Evolutionary conservation across 441 rosid genomes (phyloP).

Genomic region (Isatis lusitanica): DNA sequence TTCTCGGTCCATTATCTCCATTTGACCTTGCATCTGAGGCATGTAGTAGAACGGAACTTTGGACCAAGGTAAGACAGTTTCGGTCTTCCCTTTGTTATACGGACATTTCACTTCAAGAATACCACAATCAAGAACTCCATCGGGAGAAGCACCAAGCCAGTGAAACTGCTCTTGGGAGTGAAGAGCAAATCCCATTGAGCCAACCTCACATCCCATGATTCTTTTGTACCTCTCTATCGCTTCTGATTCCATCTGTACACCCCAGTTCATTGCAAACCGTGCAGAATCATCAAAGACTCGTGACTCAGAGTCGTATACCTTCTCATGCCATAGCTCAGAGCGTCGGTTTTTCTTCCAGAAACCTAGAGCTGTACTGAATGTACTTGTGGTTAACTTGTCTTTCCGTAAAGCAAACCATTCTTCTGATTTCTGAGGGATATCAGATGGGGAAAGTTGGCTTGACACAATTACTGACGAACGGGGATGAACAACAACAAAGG

Average conservation of each 20-base stretch:
- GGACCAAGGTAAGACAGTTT: constrained; percentile 78
- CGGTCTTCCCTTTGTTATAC: constrained; percentile 89
- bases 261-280: constrained; percentile 85
- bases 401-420: constrained; percentile 91
- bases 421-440: constrained; percentile 80
- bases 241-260: constrained; percentile 70
- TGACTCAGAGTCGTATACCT: constrained; percentile 57
- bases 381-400: constrained; percentile 87
- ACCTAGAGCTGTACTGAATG: constrained; percentile 91
- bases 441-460: constrained; percentile 49
- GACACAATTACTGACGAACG: constrained; percentile 48
- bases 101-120: constrained; percentile 94
- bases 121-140: constrained; percentile 84
- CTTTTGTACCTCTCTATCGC: constrained; percentile 74
- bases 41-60: constrained; percentile 85
- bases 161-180: constrained; percentile 59
- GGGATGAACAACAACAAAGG: constrained; percentile 28
- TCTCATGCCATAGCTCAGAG: constrained; percentile 88
- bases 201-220: constrained; percentile 81
- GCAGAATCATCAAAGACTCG: constrained; percentile 43
- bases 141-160: constrained; percentile 97
- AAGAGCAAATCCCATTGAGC: constrained; percentile 68
- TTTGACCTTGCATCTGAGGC: constrained; percentile 97
- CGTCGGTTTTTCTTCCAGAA: constrained; percentile 89
- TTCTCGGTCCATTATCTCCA: constrained; percentile 92